A percentile compares a stretch with the other conserved stretches of the same genome.
These are phyloP conservation scores for Aureobasidium zeae DNA, from an alignment of 2,329 filamentous ascomycete species.

Conservation along the genomic window DNA sequence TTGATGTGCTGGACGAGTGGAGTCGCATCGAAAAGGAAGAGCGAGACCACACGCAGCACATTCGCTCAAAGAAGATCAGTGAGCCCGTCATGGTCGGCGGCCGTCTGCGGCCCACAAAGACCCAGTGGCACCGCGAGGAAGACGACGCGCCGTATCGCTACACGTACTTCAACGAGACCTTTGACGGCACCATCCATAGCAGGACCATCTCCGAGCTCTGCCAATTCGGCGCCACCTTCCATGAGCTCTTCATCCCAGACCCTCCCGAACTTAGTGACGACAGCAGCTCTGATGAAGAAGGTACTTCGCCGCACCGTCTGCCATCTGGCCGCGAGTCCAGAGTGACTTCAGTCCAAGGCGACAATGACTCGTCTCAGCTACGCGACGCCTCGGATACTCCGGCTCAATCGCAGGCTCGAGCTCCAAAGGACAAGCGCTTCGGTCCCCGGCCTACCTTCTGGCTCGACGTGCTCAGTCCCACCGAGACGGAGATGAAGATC, in stretches of 20 bases:
- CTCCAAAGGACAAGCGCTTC: slow-evolving; percentile 31
- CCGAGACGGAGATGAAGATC: slow-evolving; percentile 90
- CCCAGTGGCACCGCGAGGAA: slow-evolving; percentile 76
- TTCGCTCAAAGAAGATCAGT: slow-evolving; percentile 81
- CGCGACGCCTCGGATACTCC: slow-evolving; percentile 26
- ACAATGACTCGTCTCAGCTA: slow-evolving; percentile 26
- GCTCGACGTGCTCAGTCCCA: slow-evolving; percentile 86
- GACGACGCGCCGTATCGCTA: slow-evolving; percentile 90
- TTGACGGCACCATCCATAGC: slow-evolving; percentile 90
- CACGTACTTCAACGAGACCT: slow-evolving; percentile 97
- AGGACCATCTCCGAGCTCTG: slow-evolving; percentile 89
- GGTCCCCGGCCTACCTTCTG: slow-evolving; percentile 91
- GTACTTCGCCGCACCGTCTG: slow-evolving; percentile 26
- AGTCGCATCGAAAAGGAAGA: slow-evolving; percentile 82
- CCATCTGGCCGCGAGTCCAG: slow-evolving; percentile 16
- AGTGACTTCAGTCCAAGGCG: not conserved
- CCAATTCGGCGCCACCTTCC: slow-evolving; percentile 74
- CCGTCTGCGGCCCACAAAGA: slow-evolving; percentile 65
- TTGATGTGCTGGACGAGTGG: slow-evolving; percentile 80
- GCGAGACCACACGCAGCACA: slow-evolving; percentile 59
- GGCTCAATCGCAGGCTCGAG: slow-evolving; percentile 15
- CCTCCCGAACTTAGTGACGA: slow-evolving; percentile 66
- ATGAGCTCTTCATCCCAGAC: slow-evolving; percentile 83
- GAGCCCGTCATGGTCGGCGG: slow-evolving; percentile 91
- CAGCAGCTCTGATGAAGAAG: slow-evolving; percentile 54